Evolutionary conservation across 2,329 filamentous ascomycete genomes (phyloP).

Genomic region (Nemania sp.): DNA sequence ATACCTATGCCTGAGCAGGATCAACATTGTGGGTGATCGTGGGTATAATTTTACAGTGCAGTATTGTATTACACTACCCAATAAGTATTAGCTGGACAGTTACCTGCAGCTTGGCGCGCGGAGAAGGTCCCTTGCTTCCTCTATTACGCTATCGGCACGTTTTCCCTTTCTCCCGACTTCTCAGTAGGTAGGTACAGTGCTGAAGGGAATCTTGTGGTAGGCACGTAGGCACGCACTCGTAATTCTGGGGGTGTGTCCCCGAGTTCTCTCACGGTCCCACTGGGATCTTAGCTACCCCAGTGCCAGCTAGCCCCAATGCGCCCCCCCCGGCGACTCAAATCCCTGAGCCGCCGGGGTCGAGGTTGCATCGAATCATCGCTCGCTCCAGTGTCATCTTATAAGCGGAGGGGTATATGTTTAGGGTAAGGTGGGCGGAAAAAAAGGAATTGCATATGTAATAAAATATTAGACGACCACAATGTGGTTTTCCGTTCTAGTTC

Average conservation of each 20-base stretch:
- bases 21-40: constrained; percentile 18
- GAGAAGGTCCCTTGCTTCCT: constrained; percentile 6
- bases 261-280: constrained; percentile 6
- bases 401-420: constrained; percentile 21
- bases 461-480: background rate
- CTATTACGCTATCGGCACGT: background rate
- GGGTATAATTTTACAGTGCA: background rate
- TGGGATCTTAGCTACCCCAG: constrained; percentile 31
- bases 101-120: background rate
- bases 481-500: background rate
- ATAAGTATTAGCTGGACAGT: too few species aligned
- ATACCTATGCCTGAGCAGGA: background rate
- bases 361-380: constrained; percentile 40
- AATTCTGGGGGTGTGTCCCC: constrained; percentile 13
- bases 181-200: background rate
- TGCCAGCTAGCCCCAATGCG: constrained; percentile 22
- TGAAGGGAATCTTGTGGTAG: background rate
- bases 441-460: background rate
- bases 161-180: constrained; percentile 12
- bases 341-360: constrained; percentile 25
- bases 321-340: constrained; percentile 35
- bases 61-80: constrained; percentile 1
- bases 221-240: background rate
- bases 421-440: constrained; percentile 24
- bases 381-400: constrained; percentile 28